Evolutionary conservation across 208 protist genomes (phyloP).

Genomic region (Tritrichomonas musculus): DNA sequence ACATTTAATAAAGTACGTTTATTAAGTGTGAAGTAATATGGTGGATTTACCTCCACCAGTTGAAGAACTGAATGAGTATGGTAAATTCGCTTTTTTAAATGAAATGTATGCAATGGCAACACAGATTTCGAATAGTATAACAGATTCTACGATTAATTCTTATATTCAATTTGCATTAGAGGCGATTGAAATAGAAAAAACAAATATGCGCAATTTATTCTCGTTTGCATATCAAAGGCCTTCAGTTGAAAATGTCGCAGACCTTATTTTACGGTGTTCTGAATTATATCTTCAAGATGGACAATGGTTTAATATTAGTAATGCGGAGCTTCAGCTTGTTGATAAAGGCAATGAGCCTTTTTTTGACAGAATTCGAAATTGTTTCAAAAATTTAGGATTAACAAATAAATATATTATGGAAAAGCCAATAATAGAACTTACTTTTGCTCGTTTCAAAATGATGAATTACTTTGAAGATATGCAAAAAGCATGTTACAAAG

Average conservation of each 20-base stretch:
- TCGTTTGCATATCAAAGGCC: neutral
- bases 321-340: neutral
- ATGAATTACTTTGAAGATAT: neutral
- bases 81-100: conserved; percentile 2
- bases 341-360: neutral
- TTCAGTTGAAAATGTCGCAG: neutral
- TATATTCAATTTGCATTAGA: neutral
- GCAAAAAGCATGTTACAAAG: neutral
- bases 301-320: neutral
- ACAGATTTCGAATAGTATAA: neutral
- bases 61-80: neutral
- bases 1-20: no score
- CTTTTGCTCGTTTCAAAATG: neutral
- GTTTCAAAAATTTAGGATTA: neutral
- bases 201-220: neutral
- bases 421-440: neutral
- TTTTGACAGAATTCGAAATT: neutral
- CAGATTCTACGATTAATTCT: neutral
- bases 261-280: neutral
- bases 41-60: neutral
- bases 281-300: conserved; percentile 6
- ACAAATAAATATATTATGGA: neutral
- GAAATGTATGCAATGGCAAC: neutral
- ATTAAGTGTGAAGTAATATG: no score
- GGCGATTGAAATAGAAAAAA: neutral